Conservation (phyloP, 176 grass and related monocot species). For the Phoenix dactylifera region DNA sequence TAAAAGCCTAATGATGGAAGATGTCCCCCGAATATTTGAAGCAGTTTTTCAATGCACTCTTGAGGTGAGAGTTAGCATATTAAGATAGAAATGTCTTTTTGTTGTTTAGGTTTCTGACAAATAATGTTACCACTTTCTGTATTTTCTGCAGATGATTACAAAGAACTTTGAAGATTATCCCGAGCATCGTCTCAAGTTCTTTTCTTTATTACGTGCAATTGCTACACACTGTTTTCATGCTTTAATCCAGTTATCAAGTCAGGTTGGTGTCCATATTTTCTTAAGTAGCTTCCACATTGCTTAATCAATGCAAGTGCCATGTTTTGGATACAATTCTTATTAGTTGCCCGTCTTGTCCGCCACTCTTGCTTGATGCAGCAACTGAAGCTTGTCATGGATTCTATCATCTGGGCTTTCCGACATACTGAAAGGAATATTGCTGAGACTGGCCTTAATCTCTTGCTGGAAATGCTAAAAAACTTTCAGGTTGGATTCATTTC, state of each 20-base stretch:
- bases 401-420: constrained; percentile 95
- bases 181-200: constrained; percentile 97
- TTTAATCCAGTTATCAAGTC: constrained; percentile 85
- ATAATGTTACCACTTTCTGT: constrained; percentile 1
- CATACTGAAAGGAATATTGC: constrained; percentile 99
- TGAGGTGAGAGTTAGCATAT: constrained; percentile 38
- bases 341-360: no score
- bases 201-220: constrained; percentile 88
- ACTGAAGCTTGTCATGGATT: constrained; percentile 98
- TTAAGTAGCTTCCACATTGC: no score
- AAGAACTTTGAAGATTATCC: constrained; percentile 99
- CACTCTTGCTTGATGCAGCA: constrained; percentile 32
- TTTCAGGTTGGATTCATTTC: constrained; percentile 50
- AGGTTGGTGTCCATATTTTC: constrained; percentile 35
- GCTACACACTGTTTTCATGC: constrained; percentile 99
- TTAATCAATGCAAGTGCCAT: no score
- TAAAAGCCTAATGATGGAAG: constrained; percentile 87
- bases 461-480: constrained; percentile 87
- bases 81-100: background rate
- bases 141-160: constrained; percentile 80
- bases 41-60: constrained; percentile 97
- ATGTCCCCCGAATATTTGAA: constrained; percentile 87
- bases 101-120: background rate
- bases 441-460: constrained; percentile 86
- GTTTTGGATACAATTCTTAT: no score